These are phyloP conservation scores for Saraca asoca DNA, from an alignment of 331 rosid species.

Conservation along the genomic window DNA sequence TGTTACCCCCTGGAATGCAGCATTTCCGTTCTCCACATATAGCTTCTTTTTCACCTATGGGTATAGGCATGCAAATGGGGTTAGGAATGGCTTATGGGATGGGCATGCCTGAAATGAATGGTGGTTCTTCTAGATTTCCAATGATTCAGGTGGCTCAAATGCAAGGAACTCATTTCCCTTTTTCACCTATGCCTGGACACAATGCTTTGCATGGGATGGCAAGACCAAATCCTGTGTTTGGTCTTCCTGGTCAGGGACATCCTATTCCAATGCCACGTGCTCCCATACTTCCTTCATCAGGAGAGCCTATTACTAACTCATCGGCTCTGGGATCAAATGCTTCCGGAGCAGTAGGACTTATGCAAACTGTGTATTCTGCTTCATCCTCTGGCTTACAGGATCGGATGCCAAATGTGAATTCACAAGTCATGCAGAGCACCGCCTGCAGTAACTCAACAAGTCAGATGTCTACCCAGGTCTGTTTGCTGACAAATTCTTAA, in stretches of 20 bases:
- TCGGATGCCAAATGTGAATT: conserved; percentile 47
- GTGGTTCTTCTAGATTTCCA: conserved; percentile 63
- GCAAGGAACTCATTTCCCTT: conserved; percentile 68
- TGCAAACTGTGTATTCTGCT: conserved; percentile 44
- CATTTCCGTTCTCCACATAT: conserved; percentile 68
- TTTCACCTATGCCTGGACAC: conserved; percentile 54
- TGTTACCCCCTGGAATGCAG: conserved; percentile 74
- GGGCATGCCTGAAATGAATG: conserved; percentile 74
- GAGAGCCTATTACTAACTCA: conserved; percentile 54
- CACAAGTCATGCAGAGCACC: conserved; percentile 46
- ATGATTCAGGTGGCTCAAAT: conserved; percentile 71
- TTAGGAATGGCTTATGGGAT: conserved; percentile 77
- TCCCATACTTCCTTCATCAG: conserved; percentile 48
- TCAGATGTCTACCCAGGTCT: conserved; percentile 55
- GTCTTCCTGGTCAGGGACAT: conserved; percentile 73
- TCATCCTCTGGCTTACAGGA: conserved; percentile 56
- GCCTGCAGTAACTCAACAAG: conserved; percentile 44
- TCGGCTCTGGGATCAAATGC: conserved; percentile 44
- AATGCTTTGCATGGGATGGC: conserved; percentile 58
- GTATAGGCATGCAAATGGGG: conserved; percentile 80
- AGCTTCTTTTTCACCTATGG: conserved; percentile 65
- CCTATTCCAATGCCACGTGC: conserved; percentile 58
- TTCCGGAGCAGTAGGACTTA: conserved; percentile 47
- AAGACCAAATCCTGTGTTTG: conserved; percentile 61
- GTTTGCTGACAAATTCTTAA: conserved; percentile 23